Percentiles rank a stretch among this genome's conserved stretches.
Conservation (phyloP, 1,284 basidiomycete genomes). For the Caloboletus firmus region DNA sequence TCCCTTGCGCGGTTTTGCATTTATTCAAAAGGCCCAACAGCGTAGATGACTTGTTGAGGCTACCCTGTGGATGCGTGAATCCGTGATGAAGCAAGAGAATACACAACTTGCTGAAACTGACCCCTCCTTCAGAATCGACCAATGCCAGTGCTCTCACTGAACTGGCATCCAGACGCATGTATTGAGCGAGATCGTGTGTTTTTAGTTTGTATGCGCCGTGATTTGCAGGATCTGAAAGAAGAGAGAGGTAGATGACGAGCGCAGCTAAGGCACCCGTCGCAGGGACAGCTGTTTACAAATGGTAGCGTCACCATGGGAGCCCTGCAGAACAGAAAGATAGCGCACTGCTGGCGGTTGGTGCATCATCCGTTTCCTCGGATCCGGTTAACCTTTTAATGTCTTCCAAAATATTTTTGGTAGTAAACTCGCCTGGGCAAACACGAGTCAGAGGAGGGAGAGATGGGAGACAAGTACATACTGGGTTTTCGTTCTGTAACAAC, state of each 20-base stretch:
- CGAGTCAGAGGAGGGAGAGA: neutral
- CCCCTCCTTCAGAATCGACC: conserved; percentile 69
- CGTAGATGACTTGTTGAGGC: conserved; percentile 76
- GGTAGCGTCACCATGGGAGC: conserved; percentile 27
- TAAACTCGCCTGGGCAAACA: conserved; percentile 72
- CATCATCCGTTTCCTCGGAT: conserved; percentile 25
- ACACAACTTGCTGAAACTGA: conserved; percentile 10
- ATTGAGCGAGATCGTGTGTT: conserved; percentile 91
- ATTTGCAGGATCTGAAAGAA: conserved; percentile 82
- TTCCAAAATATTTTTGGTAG: conserved; percentile 77
- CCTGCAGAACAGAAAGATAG: neutral
- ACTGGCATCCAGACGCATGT: conserved; percentile 94
- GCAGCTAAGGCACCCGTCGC: conserved; percentile 67
- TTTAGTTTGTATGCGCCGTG: conserved; percentile 80
- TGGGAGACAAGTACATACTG: conserved; percentile 47
- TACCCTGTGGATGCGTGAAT: conserved; percentile 38
- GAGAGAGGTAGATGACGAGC: conserved; percentile 79
- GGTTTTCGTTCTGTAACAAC: conserved; percentile 88
- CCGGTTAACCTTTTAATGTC: conserved; percentile 75
- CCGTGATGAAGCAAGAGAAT: conserved; percentile 30
- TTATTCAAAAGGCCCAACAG: conserved; percentile 90
- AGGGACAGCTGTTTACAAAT: conserved; percentile 27
- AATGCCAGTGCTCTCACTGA: conserved; percentile 90
- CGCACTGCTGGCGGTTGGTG: conserved; percentile 16
- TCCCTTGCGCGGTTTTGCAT: conserved; percentile 96